These are phyloP conservation scores for Penicillium sp. DNA, from an alignment of 2,329 filamentous ascomycete genomes.

Conservation along the genomic window DNA sequence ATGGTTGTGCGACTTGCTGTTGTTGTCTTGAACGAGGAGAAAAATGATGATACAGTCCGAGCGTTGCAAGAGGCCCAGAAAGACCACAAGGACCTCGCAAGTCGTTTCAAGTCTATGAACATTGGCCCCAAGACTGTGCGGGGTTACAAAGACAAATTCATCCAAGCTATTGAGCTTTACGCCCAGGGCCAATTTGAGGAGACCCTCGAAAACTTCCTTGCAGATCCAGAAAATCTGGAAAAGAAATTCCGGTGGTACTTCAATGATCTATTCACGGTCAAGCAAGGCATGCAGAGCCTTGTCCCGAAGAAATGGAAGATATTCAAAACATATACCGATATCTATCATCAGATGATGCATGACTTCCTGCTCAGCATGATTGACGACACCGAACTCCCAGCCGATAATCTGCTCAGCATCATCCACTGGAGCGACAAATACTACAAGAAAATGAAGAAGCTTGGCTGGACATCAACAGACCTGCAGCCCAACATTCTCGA, in stretches of 20 bases:
- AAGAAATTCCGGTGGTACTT: slow-evolving; percentile 96
- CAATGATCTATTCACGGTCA: slow-evolving; percentile 93
- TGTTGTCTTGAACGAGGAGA: slow-evolving; percentile 93
- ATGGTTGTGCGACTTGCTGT: slow-evolving; percentile 89
- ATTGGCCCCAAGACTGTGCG: slow-evolving; percentile 87
- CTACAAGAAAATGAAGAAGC: slow-evolving; percentile 90
- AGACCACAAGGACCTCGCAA: slow-evolving; percentile 92
- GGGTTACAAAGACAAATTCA: slow-evolving; percentile 95
- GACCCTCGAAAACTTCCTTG: slow-evolving; percentile 72
- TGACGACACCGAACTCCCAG: slow-evolving; percentile 79
- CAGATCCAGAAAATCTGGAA: slow-evolving; percentile 77
- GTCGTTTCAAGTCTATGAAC: slow-evolving; percentile 91
- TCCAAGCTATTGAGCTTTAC: slow-evolving; percentile 72
- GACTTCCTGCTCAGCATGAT: slow-evolving; percentile 83
- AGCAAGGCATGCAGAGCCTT: slow-evolving; percentile 83
- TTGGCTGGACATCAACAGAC: slow-evolving; percentile 76
- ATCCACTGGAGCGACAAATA: slow-evolving; percentile 96
- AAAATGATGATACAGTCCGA: slow-evolving; percentile 86
- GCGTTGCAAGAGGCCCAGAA: slow-evolving; percentile 92
- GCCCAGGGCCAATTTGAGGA: slow-evolving; percentile 73
- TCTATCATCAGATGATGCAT: slow-evolving; percentile 94
- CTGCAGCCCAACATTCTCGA: slow-evolving; percentile 85
- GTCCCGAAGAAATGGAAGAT: slow-evolving; percentile 98
- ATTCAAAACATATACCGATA: slow-evolving; percentile 80
- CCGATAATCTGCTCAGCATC: slow-evolving; percentile 84